Evolutionary conservation across 768 basidiomycete genomes (phyloP).

Genomic region (Lactarius sp.): DNA sequence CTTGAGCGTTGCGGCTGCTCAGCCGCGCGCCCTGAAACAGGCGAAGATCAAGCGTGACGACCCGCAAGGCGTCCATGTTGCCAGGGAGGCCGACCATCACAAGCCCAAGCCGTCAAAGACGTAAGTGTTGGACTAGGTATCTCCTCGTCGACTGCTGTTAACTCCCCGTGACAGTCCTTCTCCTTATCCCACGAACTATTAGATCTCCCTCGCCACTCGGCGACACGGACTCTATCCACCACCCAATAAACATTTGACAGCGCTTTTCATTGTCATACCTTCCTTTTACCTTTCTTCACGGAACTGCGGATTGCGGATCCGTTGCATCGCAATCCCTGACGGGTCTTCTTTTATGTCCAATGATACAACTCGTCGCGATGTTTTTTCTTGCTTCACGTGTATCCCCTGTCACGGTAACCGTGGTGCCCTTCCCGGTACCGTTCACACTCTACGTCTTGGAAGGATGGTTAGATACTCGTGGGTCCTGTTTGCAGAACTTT

Average conservation of each 20-base stretch:
- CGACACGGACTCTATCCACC: not conserved
- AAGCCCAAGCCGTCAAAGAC: not conserved
- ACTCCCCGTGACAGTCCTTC: not conserved
- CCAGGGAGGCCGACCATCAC: not conserved
- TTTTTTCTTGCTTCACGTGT: not conserved
- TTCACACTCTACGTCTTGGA: not conserved
- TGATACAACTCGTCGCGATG: not conserved
- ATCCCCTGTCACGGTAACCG: not conserved
- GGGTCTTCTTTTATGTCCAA: not conserved
- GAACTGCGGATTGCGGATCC: not conserved
- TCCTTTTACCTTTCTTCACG: not conserved
- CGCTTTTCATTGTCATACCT: not conserved
- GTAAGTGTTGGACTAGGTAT: not conserved
- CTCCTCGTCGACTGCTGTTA: not conserved
- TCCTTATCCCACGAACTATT: not conserved
- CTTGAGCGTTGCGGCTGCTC: constrained; percentile 4
- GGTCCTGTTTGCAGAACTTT: not conserved
- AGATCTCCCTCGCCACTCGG: not conserved
- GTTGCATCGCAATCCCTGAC: not conserved
- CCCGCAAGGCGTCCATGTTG: not conserved
- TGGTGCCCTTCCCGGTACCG: not conserved
- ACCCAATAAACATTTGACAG: not conserved
- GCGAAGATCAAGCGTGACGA: constrained; percentile 29
- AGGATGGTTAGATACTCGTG: not conserved
- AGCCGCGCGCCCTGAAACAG: constrained; percentile 30